A percentile compares a stretch with the other conserved stretches of the same genome.
These are phyloP conservation scores for Kalaharituber pfeilii DNA, from an alignment of 2,329 filamentous ascomycete species.

Conservation along the genomic window DNA sequence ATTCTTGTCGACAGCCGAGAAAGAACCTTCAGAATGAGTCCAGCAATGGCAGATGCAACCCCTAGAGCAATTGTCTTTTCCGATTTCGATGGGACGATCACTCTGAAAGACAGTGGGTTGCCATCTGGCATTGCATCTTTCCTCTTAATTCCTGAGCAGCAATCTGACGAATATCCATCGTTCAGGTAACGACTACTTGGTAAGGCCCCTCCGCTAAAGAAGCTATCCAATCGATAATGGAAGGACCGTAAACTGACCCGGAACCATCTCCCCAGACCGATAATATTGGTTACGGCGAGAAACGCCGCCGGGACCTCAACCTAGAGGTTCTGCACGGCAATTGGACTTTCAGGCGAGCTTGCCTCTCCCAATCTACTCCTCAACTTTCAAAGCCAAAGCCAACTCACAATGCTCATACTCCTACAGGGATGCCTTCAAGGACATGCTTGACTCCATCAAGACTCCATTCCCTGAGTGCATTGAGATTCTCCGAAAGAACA, in stretches of 20 bases:
- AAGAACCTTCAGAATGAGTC: too few species aligned
- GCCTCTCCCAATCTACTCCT: constrained; percentile 6
- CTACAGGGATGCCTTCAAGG: constrained; percentile 55
- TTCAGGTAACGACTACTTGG: constrained; percentile 45
- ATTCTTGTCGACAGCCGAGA: too few species aligned
- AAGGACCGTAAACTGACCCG: too few species aligned
- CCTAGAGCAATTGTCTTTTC: constrained; percentile 80
- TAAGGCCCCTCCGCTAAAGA: constrained; percentile 27
- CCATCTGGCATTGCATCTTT: background rate
- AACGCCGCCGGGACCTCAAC: constrained; percentile 55
- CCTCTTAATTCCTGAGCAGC: background rate
- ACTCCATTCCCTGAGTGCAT: constrained; percentile 65
- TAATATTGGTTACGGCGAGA: constrained; percentile 67
- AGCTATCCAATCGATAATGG: background rate
- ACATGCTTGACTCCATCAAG: constrained; percentile 74
- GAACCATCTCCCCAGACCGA: constrained; percentile 47
- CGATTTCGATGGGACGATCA: constrained; percentile 64
- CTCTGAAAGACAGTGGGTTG: constrained; percentile 41
- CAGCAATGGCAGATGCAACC: too few species aligned
- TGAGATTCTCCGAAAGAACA: constrained; percentile 57
- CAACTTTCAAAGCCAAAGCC: background rate
- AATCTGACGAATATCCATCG: too few species aligned
- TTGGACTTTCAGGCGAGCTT: constrained; percentile 49
- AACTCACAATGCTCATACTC: constrained; percentile 4
- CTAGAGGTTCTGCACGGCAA: constrained; percentile 54